Evolutionary conservation across 768 basidiomycete genomes (phyloP).

Genomic region (Leccinum obscurum): DNA sequence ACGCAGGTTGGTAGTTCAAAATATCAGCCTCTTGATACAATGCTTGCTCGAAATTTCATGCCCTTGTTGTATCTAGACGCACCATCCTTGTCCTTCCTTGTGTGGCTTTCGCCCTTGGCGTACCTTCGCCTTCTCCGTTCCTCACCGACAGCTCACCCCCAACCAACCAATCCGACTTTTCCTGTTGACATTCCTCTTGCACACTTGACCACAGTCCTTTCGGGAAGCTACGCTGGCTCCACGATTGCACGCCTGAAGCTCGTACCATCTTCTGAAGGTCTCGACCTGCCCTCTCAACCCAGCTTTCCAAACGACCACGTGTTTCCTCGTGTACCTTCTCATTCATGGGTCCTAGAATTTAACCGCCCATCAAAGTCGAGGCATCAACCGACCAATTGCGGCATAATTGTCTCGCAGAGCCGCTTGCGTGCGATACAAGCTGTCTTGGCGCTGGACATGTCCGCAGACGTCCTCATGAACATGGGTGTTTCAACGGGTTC

Average conservation of each 20-base stretch:
- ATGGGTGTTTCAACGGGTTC: constrained; percentile 19
- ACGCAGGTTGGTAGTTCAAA: constrained; percentile 36
- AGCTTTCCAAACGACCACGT: constrained; percentile 24
- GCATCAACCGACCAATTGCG: constrained; percentile 45
- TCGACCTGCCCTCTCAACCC: constrained; percentile 11
- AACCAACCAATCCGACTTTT: constrained; percentile 18
- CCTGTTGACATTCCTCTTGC: constrained; percentile 49
- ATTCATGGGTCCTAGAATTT: constrained; percentile 73
- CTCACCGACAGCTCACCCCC: constrained; percentile 19
- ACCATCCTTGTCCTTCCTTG: constrained; percentile 72
- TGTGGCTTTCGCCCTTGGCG: constrained; percentile 64
- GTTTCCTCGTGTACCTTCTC: constrained; percentile 27
- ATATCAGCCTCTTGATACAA: constrained; percentile 61
- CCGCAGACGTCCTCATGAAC: constrained; percentile 26
- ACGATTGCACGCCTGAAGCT: constrained; percentile 57
- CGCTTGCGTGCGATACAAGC: constrained; percentile 74
- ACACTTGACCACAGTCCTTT: constrained; percentile 48
- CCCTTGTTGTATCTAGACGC: constrained; percentile 71
- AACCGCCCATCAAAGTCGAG: constrained; percentile 37
- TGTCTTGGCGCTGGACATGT: constrained; percentile 44
- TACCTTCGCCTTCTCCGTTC: constrained; percentile 64
- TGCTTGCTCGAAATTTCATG: constrained; percentile 53
- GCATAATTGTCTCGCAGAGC: constrained; percentile 71
- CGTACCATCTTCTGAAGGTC: constrained; percentile 26
- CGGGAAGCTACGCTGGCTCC: constrained; percentile 43